Percentiles rank a stretch among this genome's conserved stretches.
These are phyloP conservation scores for Helichrysum umbraculigerum DNA, from an alignment of 129 eudicot genomes.

Conservation along the genomic window DNA sequence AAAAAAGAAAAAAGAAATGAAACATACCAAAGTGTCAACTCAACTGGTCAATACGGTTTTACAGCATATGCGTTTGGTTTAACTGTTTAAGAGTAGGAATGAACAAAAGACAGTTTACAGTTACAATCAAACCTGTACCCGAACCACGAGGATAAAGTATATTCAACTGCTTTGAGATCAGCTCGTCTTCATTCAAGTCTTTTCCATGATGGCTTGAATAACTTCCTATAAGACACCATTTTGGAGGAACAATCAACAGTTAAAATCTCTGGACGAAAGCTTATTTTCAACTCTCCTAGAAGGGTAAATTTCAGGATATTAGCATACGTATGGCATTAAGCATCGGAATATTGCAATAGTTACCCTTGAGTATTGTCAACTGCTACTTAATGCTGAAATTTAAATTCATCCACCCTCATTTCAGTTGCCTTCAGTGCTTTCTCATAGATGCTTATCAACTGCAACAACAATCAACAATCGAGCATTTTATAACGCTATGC, in stretches of 20 bases:
- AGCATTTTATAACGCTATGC: neutral
- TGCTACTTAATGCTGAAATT: slow-evolving; percentile 45
- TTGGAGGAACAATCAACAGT: no score
- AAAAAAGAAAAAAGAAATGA: neutral
- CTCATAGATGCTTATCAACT: slow-evolving; percentile 61
- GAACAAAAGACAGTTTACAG: neutral
- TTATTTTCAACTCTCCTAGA: no score
- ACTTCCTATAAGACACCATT: slow-evolving; percentile 7
- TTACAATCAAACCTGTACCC: slow-evolving; percentile 23
- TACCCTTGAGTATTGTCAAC: neutral
- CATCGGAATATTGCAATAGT: slow-evolving; percentile 10
- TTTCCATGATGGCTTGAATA: slow-evolving; percentile 8
- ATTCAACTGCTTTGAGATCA: slow-evolving; percentile 18
- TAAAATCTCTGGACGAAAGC: no score
- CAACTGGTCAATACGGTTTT: neutral
- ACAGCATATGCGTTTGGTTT: neutral
- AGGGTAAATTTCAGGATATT: neutral
- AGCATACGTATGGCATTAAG: neutral
- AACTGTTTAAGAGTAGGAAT: neutral
- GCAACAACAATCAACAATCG: slow-evolving; percentile 19
- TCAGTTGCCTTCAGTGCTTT: slow-evolving; percentile 77
- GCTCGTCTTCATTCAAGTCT: neutral
- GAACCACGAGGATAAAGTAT: slow-evolving; percentile 9
- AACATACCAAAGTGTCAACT: neutral
- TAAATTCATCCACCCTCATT: slow-evolving; percentile 60